Evolutionary conservation across 2,329 filamentous ascomycete genomes (phyloP).

Genomic region (Penicillium sp.): DNA sequence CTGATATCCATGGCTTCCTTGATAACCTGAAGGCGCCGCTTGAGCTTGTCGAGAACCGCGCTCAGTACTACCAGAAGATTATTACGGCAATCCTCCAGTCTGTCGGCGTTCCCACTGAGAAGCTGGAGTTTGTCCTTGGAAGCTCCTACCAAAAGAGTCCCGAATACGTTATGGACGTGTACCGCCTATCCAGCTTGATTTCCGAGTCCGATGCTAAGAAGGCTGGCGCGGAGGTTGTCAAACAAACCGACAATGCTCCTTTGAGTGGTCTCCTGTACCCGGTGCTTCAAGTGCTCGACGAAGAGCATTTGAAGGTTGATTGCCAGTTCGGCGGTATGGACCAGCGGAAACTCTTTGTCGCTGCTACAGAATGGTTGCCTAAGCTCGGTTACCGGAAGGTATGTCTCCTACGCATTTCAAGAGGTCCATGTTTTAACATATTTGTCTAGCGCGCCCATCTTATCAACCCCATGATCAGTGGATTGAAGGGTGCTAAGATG

Average conservation of each 20-base stretch:
- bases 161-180: slow-evolving; percentile 85
- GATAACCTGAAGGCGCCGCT: slow-evolving; percentile 71
- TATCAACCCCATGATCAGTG: slow-evolving; percentile 86
- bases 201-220: slow-evolving; percentile 78
- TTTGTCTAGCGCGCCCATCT: slow-evolving; percentile 58
- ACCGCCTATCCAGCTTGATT: slow-evolving; percentile 63
- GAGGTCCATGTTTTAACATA: slow-evolving; percentile 21
- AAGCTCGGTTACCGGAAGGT: slow-evolving; percentile 78
- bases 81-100: slow-evolving; percentile 75
- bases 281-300: slow-evolving; percentile 81
- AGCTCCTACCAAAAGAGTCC: slow-evolving; percentile 70
- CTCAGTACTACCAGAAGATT: slow-evolving; percentile 76
- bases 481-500: slow-evolving; percentile 84
- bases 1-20: slow-evolving; percentile 60
- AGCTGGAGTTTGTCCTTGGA: slow-evolving; percentile 80
- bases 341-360: slow-evolving; percentile 32
- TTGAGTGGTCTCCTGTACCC: slow-evolving; percentile 77
- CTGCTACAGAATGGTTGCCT: slow-evolving; percentile 81
- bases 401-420: neutral
- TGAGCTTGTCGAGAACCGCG: slow-evolving; percentile 79
- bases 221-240: slow-evolving; percentile 90
- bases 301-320: slow-evolving; percentile 85
- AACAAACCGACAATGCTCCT: slow-evolving; percentile 77
- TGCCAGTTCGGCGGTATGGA: slow-evolving; percentile 73
- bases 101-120: slow-evolving; percentile 74